phyloP scores from a whole-genome alignment of 805 yeast genomes.

The Yamadazyma scolyti region DNA sequence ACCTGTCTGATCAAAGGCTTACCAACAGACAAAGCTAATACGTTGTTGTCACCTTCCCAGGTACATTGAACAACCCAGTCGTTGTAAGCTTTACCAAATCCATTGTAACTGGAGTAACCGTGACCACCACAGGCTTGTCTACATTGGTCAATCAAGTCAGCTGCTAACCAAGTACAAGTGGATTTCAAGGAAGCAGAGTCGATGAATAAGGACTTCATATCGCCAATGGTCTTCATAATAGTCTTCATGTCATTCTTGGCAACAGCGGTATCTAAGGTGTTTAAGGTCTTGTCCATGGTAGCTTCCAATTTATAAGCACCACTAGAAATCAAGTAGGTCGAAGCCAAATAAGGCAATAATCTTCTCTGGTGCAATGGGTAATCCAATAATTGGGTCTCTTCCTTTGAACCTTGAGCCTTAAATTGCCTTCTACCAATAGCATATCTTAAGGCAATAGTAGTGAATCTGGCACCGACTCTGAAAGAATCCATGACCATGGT shows the following conservation, averaged over 20 bases:
- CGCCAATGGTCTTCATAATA: constrained; percentile 29
- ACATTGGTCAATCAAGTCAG: constrained; percentile 37
- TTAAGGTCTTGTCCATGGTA: constrained; percentile 26
- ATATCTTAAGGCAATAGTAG: constrained; percentile 42
- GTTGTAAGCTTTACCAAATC: constrained; percentile 42
- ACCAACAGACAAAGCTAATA: constrained; percentile 40
- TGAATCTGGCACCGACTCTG: constrained; percentile 39
- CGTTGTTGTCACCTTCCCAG: constrained; percentile 49
- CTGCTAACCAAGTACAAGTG: constrained; percentile 42
- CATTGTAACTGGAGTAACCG: constrained; percentile 43
- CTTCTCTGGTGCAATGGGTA: constrained; percentile 46
- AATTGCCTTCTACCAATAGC: constrained; percentile 47
- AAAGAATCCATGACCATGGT: constrained; percentile 42
- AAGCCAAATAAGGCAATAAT: constrained; percentile 42
- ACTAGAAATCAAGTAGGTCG: constrained; percentile 32
- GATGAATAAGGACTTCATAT: constrained; percentile 40
- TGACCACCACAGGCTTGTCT: constrained; percentile 49
- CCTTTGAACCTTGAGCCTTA: constrained; percentile 22
- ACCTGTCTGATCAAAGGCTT: constrained; percentile 34
- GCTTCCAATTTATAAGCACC: constrained; percentile 38
- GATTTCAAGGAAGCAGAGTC: constrained; percentile 45
- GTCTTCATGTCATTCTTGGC: constrained; percentile 25
- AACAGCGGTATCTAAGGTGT: constrained; percentile 36
- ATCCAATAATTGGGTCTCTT: constrained; percentile 40
- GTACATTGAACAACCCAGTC: constrained; percentile 49